Base-by-base conservation (phyloP, 2,329 filamentous ascomycete genomes). In the Claviceps humidiphila region DNA sequence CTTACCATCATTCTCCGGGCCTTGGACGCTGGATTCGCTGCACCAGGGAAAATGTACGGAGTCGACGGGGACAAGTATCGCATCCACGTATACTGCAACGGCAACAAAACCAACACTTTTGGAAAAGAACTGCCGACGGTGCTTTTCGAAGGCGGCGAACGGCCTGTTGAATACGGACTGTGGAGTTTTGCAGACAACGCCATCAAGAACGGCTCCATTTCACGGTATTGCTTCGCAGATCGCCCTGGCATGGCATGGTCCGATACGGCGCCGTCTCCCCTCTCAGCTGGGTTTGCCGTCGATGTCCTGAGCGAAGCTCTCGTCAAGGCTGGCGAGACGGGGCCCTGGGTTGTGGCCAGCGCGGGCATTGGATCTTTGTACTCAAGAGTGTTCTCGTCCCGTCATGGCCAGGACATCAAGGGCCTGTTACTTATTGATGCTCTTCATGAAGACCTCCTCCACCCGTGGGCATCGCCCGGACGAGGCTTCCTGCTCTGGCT, bases 191-290 rank as follows among this genome's bases (percentile, higher is more conserved):
- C 89, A 11, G 81, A 89, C 54, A 75, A 82, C 52, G 82, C 86
- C 1, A 74, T 89, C 57, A 74, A 81, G 57, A 93, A 93, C 60
- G 87, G 88, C 41, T 87, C 85, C 46, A 93, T 98, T 60, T 73
- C 75, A 52, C 82, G 91, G 54, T 97, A 95, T 71, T 98, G 93
- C 74, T 96, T 95, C 68, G 90, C 88, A 64, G 93, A 98, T 65
- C 85, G 93, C 22, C 93, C 93, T 1, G 93, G 93, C 1, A 78
- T 91, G 52, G 91, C 79, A 6, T 95, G 89, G 75, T 82, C 78
- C 47, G 93, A 98, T 68, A 91, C 93, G 52, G 89, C 91, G 0
- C 93, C 93, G 2, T 96, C 90, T 5, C 93, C 93, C 0, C 84
- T 95, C 60, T 95, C 88, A 5, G 91, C 89, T 4, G 89, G 90